A percentile compares a stretch with the other conserved stretches of the same genome.
Conservation (phyloP, 2,329 filamentous ascomycete genomes). For the Fusarium sp. region DNA sequence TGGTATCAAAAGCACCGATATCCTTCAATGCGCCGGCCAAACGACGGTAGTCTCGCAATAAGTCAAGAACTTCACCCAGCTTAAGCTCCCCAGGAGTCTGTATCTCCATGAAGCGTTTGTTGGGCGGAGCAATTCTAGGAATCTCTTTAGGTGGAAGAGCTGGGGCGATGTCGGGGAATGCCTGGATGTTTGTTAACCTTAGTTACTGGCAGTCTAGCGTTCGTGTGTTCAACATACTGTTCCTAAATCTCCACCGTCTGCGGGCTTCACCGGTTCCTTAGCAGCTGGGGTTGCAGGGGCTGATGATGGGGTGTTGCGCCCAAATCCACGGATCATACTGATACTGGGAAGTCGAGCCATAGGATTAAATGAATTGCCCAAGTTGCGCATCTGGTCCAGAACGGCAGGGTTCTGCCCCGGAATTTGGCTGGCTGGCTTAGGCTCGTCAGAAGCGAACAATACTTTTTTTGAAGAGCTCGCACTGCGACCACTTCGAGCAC, state of each 20-base stretch:
- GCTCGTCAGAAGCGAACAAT: conserved; percentile 56
- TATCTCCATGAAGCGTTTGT: conserved; percentile 77
- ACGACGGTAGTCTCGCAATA: conserved; percentile 79
- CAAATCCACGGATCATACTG: conserved; percentile 78
- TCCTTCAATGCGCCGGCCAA: conserved; percentile 72
- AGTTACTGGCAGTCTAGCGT: background rate
- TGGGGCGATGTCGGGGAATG: conserved; percentile 68
- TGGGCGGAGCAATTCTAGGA: conserved; percentile 70
- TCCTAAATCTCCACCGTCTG: conserved; percentile 65
- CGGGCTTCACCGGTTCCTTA: conserved; percentile 49
- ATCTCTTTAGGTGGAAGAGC: conserved; percentile 63
- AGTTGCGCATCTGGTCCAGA: conserved; percentile 82
- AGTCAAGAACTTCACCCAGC: conserved; percentile 75
- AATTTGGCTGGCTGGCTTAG: conserved; percentile 31
- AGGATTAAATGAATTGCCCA: conserved; percentile 84
- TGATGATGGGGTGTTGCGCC: conserved; percentile 59
- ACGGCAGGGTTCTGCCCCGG: conserved; percentile 61
- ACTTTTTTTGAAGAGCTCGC: conserved; percentile 68
- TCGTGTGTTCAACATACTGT: conserved; percentile 55
- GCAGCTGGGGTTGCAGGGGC: conserved; percentile 50
- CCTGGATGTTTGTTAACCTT: conserved; percentile 49
- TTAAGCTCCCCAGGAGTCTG: conserved; percentile 75
- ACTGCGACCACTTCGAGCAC: conserved; percentile 71
- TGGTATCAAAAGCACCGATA: conserved; percentile 66
- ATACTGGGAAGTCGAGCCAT: conserved; percentile 81